Evolutionary conservation across 441 rosid genomes (phyloP).

Genomic region (Biscutella laevigata): DNA sequence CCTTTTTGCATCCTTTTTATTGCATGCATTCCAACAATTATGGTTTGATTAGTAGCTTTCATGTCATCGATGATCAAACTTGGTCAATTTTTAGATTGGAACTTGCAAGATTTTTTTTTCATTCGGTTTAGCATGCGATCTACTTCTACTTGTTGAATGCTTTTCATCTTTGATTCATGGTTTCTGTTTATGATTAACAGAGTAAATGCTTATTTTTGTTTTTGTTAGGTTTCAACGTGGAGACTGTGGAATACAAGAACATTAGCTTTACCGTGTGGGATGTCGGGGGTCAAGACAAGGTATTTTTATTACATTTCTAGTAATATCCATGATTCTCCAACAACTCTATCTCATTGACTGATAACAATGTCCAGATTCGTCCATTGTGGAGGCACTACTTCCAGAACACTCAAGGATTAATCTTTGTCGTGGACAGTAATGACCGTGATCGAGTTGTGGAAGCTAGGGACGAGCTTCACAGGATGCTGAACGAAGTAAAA

Average conservation of each 20-base stretch:
- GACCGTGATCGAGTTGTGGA: constrained; percentile 41
- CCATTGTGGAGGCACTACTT: constrained; percentile 42
- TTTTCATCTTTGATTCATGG: background rate
- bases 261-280: constrained; percentile 37
- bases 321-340: background rate
- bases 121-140: background rate
- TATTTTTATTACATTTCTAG: background rate
- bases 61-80: too few relatives aligned
- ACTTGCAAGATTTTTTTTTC: background rate
- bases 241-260: constrained; percentile 36
- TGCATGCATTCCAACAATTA: too few relatives aligned
- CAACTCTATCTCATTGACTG: background rate
- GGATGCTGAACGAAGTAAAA: constrained; percentile 34
- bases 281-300: constrained; percentile 40
- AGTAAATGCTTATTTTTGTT: background rate
- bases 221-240: constrained; percentile 32
- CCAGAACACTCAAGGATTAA: constrained; percentile 38
- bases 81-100: background rate
- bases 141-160: background rate
- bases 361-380: constrained; percentile 25
- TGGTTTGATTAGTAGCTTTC: background rate
- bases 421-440: constrained; percentile 38
- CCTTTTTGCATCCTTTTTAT: constrained; percentile 1
- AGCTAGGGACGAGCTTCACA: constrained; percentile 38
- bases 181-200: background rate